Evolutionary conservation across 176 grass and related monocot species (phyloP), one percentile per base, ranked within the genome.

Genomic region (Avena eriantha): DNA sequence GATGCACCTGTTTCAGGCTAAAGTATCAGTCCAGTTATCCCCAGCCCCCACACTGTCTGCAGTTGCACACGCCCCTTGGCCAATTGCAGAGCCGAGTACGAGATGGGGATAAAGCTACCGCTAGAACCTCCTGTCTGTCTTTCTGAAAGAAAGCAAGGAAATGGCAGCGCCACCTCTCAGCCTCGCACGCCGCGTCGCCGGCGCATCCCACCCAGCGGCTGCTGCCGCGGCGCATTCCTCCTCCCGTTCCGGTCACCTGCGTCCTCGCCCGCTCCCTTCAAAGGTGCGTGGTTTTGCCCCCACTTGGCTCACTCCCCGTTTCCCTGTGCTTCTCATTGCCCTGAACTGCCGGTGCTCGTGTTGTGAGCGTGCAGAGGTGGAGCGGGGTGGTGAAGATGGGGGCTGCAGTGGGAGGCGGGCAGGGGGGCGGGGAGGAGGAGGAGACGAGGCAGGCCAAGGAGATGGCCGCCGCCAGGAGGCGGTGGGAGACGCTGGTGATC

Each of bases 401-500:
- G 18, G 93, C 88, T 23, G 84, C 80, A 21, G 90, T 89, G 47
- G 88, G 92, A 80, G 92, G 77, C 22, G 93, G 80, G 11, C 79
- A 76, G 81, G 84, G 90, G n/a, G 93, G 94, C 3, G 89, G 89
- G 49, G 96, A 98, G 68, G 39, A 92, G 47, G 92, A 94, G 79
- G 96, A 98, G 92, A 84, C 48, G 66, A 88, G 85, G 93, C 96
- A 91, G 79, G 87, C 87, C 43, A 98, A 94, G 73, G 93, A 98
- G 79, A 93, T 96, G 90, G 87, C 93, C 39, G 96, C 96, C 6
- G 96, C 96, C 76, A 90, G 92, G 84, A 98, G 67, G 85, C 90
- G 96, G 73, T 98, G 96, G 96, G 96, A 98, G 74, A 33, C 92
- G 34, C 82, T 98, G 93, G 96, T 96, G 85, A 80, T 82, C 17